These are phyloP conservation scores for Cupressus sempervirens DNA, from an alignment of 75 land plant species.

Conservation along the genomic window DNA sequence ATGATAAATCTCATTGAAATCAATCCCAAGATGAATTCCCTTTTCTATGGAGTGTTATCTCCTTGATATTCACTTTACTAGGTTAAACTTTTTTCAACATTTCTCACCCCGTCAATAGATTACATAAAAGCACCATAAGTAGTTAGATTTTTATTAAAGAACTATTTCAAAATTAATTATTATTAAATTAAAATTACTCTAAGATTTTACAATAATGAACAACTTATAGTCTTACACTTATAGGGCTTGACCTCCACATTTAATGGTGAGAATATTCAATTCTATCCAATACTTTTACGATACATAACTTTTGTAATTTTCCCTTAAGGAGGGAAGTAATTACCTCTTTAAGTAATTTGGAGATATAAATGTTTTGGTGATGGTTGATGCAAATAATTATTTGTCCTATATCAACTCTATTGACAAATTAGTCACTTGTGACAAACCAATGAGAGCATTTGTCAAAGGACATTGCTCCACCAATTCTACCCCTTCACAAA, in stretches of 20 bases:
- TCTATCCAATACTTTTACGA: neutral
- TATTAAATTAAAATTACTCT: slow-evolving; percentile 44
- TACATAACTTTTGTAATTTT: neutral
- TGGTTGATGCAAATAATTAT: neutral
- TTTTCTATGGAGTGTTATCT: slow-evolving; percentile 43
- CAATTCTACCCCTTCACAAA: slow-evolving; percentile 18
- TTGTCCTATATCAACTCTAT: slow-evolving; percentile 20
- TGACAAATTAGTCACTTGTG: slow-evolving; percentile 9
- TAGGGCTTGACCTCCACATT: slow-evolving; percentile 83
- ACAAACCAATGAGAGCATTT: slow-evolving; percentile 8
- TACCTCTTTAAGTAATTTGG: slow-evolving; percentile 21
- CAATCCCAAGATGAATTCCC: slow-evolving; percentile 49
- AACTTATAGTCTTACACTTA: slow-evolving; percentile 70
- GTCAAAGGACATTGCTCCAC: slow-evolving; percentile 11
- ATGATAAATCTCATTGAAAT: slow-evolving; percentile 54
- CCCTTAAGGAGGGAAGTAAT: neutral
- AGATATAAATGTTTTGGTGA: slow-evolving; percentile 14
- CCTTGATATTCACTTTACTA: slow-evolving; percentile 78
- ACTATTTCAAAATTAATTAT: neutral
- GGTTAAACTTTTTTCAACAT: slow-evolving; percentile 64
- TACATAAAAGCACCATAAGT: neutral
- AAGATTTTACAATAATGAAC: slow-evolving; percentile 54
- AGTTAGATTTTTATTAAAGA: neutral
- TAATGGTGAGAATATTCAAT: slow-evolving; percentile 75
- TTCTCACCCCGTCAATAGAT: slow-evolving; percentile 58